Conservation (phyloP, 768 basidiomycete species). For the Hericium coralloides region DNA sequence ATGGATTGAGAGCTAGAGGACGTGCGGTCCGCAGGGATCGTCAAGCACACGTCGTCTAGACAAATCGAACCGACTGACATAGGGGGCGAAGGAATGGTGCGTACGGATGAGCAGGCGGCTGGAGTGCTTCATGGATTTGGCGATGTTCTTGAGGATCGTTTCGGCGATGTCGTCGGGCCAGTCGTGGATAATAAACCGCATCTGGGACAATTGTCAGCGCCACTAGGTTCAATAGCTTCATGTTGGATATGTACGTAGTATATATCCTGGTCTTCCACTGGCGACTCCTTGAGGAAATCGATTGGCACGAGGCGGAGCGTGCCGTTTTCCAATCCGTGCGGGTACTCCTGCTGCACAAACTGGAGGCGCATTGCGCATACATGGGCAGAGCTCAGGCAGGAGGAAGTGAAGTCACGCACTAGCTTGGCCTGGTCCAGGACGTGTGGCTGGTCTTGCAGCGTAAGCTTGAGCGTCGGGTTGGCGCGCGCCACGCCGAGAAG, state of each 20-base stretch:
- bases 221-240: too few species aligned
- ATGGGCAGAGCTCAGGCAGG: too few species aligned
- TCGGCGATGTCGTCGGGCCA: conserved; percentile 24
- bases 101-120: conserved; percentile 26
- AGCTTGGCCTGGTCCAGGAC: conserved; percentile 18
- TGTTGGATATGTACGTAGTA: conserved; percentile 23
- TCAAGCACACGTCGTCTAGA: conserved; percentile 6
- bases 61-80: too few species aligned
- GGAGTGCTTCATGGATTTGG: conserved; percentile 20
- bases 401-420: conserved; percentile 2
- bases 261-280: conserved; percentile 18
- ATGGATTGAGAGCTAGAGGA: too few species aligned
- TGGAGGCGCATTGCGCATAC: too few species aligned
- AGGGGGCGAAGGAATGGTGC: background rate
- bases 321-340: conserved; percentile 17
- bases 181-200: conserved; percentile 22
- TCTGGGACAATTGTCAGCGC: conserved; percentile 8
- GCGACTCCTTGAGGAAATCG: conserved; percentile 23
- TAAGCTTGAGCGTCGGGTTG: conserved; percentile 21
- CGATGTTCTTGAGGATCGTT: conserved; percentile 21
- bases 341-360: conserved; percentile 21
- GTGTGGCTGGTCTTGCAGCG: conserved; percentile 24
- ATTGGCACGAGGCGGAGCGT: conserved; percentile 21
- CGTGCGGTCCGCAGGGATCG: background rate
- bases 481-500: conserved; percentile 21